These are phyloP conservation scores for Phytophthora pseudosyringae DNA, from an alignment of 352 stramenopile species.

Conservation along the genomic window DNA sequence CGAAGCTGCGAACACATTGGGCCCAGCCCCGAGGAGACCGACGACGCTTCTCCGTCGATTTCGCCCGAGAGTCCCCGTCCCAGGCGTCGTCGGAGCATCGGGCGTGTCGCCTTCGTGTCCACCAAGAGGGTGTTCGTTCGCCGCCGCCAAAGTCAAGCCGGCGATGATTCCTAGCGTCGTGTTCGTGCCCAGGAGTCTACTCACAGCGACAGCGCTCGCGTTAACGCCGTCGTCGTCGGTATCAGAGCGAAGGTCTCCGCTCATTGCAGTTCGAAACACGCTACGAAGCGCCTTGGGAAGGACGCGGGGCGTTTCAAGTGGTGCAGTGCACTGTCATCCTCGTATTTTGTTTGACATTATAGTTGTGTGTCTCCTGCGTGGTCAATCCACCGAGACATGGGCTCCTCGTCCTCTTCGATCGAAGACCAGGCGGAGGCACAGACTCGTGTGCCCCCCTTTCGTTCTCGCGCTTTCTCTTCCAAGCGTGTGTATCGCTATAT, in stretches of 20 bases:
- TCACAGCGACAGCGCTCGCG: constrained; percentile 30
- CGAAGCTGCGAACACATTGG: constrained; percentile 21
- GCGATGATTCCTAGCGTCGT: constrained; percentile 67
- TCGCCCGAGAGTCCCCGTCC: neutral
- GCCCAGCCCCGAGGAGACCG: constrained; percentile 10
- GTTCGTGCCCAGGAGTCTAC: constrained; percentile 44
- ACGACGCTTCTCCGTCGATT: constrained; percentile 19
- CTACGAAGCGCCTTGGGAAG: constrained; percentile 4
- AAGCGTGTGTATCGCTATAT: constrained; percentile 31
- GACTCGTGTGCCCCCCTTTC: constrained; percentile 5
- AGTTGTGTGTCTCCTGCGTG: constrained; percentile 6
- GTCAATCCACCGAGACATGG: constrained; percentile 3
- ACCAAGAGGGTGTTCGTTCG: constrained; percentile 37
- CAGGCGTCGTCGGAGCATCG: constrained; percentile 13
- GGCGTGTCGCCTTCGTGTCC: constrained; percentile 37
- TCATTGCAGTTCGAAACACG: constrained; percentile 21
- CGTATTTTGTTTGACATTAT: constrained; percentile 38
- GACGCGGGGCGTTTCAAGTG: constrained; percentile 30
- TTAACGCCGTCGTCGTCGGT: constrained; percentile 21
- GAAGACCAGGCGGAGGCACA: constrained; percentile 30
- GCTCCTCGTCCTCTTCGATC: constrained; percentile 39
- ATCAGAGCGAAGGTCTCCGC: constrained; percentile 27
- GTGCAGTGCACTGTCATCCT: constrained; percentile 28
- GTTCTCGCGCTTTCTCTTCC: neutral
- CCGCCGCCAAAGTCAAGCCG: constrained; percentile 50